Evolutionary conservation across 768 basidiomycete species (phyloP), one percentile per base, ranked within the genome.

Genomic region (Tulasnella sp.): DNA sequence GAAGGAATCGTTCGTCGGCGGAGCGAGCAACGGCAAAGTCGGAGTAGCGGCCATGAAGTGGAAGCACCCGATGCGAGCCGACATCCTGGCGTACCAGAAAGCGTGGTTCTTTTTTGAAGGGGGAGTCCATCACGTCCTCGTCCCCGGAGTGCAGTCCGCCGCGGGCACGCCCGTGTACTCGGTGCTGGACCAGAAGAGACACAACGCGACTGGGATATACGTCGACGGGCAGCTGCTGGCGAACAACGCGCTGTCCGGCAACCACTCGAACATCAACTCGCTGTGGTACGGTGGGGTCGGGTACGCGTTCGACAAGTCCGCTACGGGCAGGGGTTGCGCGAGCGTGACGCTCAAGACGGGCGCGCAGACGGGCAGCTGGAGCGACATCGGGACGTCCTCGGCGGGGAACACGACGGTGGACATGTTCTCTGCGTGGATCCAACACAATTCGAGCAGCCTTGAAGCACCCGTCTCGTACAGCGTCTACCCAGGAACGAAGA

Each of bases 281-380:
- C 83, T 93, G 20, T 92, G 90, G 89, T 91, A 93, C 81, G 90
- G 86, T 51, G 84, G 86, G 57, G 87, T 91, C n/a, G 92, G 92
- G 3, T 93, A 92, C 81, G 77, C 83, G 7, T 87, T 92, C 80
- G 82, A 76, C 81, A 83, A 44, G 39, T 40, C 32, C 13, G 77
- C 26, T 75, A 80, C 39, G 82, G 77, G 69, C 15, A 81, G 87
- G 11, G 75, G 51, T 0, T 72, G 18, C 26, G 18, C 26, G 82
- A 16, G 39, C 16, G 81, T 87, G 15, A 84, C 86, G 3, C 82
- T 88, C 29, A 82, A 84, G 2, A 85, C 87, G 4, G 89, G 88
- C 3, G 79, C 85, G 48, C 86, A 87, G 79, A 87, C 86, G 0
- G 91, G 91, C 1, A 85, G 87, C 79, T 93, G 92, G 92, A 84